Evolutionary conservation across 2,329 filamentous ascomycete genomes (phyloP).

Genomic region (Penicillium concentricum): DNA sequence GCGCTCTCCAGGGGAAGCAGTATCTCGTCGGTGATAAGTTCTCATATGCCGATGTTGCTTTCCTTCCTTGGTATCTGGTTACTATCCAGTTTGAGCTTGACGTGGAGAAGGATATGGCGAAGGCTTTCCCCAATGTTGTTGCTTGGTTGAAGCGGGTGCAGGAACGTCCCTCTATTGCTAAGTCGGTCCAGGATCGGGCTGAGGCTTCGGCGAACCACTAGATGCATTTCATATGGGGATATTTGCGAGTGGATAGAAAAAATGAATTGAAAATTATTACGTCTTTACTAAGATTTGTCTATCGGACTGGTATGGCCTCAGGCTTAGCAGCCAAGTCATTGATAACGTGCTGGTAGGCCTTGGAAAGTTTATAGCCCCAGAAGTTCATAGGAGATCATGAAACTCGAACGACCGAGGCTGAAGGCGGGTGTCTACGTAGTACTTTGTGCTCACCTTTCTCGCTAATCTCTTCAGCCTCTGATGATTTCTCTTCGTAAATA

Average conservation of each 20-base stretch:
- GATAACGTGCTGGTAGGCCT: no score
- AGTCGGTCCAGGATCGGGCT: conserved; percentile 18
- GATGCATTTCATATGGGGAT: neutral
- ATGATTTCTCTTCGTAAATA: no score
- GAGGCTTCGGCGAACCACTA: conserved; percentile 9
- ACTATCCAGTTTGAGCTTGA: conserved; percentile 17
- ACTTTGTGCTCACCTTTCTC: no score
- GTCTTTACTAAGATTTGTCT: no score
- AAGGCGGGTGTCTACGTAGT: no score
- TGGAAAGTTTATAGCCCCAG: no score
- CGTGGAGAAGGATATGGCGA: conserved; percentile 25
- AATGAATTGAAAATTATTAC: neutral
- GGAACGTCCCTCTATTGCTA: conserved; percentile 27
- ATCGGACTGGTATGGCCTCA: no score
- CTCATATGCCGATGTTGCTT: conserved; percentile 45
- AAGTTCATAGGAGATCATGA: no score
- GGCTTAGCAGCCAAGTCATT: no score
- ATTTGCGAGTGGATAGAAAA: neutral
- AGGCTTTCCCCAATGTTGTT: conserved; percentile 30
- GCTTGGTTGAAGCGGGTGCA: conserved; percentile 32
- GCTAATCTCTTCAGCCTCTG: no score
- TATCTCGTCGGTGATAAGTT: conserved; percentile 47
- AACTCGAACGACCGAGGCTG: no score
- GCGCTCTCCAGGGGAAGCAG: conserved; percentile 34
- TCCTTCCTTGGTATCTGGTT: conserved; percentile 37